These are phyloP conservation scores for Gossypium raimondii DNA, from an alignment of 345 rosid genomes.

Conservation along the genomic window DNA sequence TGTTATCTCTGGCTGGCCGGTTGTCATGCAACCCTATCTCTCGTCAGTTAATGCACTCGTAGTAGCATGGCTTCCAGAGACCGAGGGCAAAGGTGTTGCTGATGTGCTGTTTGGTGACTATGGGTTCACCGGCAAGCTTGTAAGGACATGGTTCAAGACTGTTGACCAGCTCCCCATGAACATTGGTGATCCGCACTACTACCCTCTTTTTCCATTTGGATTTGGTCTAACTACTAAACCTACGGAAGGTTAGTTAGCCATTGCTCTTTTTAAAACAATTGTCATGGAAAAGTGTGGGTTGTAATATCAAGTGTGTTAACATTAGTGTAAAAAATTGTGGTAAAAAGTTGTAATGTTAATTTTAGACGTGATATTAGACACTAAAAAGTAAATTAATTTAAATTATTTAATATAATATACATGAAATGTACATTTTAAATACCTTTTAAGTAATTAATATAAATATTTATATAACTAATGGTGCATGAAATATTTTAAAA, in stretches of 20 bases:
- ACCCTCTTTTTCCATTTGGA: constrained; percentile 38
- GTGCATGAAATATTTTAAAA: no score
- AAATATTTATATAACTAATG: no score
- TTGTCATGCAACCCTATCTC: constrained; percentile 52
- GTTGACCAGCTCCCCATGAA: constrained; percentile 17
- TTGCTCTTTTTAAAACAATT: no score
- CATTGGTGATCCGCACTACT: constrained; percentile 35
- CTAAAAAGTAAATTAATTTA: no score
- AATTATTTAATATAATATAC: no score
- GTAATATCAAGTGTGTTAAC: no score
- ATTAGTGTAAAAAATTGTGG: no score
- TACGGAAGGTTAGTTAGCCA: neutral
- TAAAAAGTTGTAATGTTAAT: no score
- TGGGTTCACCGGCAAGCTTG: constrained; percentile 36
- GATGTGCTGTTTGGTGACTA: constrained; percentile 58
- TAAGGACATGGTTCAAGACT: constrained; percentile 13
- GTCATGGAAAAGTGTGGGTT: no score
- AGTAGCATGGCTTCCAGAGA: constrained; percentile 74
- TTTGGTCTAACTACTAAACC: constrained; percentile 39
- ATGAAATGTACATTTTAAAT: no score
- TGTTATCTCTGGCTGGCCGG: constrained; percentile 50
- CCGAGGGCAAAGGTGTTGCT: constrained; percentile 65
- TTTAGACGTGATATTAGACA: no score
- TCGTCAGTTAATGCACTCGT: constrained; percentile 46
- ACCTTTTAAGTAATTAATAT: no score